These are phyloP conservation scores for Moelleriella libera DNA, from an alignment of 2,329 filamentous ascomycete species.

Conservation along the genomic window DNA sequence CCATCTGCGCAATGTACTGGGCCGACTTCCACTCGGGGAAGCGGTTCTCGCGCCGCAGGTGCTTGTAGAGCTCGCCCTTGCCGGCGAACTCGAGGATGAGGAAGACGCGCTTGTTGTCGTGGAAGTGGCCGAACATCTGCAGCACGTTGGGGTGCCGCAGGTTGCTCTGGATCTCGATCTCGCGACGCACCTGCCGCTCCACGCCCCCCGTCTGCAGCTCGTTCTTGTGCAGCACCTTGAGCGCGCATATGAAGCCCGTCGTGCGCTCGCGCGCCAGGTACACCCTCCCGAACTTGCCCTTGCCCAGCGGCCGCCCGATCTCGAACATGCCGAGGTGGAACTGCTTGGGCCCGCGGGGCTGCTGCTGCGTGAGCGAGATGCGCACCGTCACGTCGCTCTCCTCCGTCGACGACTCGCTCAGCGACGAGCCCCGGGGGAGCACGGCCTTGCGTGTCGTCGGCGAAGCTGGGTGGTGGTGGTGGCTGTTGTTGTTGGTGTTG, in stretches of 20 bases:
- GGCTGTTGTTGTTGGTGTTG: background rate
- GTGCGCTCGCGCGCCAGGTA: conserved; percentile 55
- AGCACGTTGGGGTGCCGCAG: conserved; percentile 53
- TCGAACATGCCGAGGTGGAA: conserved; percentile 50
- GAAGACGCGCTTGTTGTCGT: conserved; percentile 58
- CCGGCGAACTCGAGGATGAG: conserved; percentile 57
- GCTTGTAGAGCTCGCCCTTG: conserved; percentile 55
- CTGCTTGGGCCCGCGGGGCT: conserved; percentile 4
- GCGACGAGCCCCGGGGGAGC: conserved; percentile 23
- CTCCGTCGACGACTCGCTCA: conserved; percentile 30
- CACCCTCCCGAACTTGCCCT: conserved; percentile 61
- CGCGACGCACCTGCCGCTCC: conserved; percentile 57
- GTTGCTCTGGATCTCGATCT: conserved; percentile 63
- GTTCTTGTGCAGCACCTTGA: conserved; percentile 59
- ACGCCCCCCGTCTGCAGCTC: conserved; percentile 53
- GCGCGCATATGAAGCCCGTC: conserved; percentile 54
- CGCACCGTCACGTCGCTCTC: conserved; percentile 20
- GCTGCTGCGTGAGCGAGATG: conserved; percentile 1
- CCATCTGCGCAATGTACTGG: conserved; percentile 61
- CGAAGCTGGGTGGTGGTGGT: conserved; percentile 26
- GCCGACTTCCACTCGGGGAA: conserved; percentile 59
- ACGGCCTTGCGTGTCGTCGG: conserved; percentile 34
- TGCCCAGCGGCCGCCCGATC: conserved; percentile 58
- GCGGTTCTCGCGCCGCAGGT: conserved; percentile 48
- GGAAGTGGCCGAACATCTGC: conserved; percentile 55